Evolutionary conservation across 345 rosid genomes (phyloP), one percentile per base, ranked within the genome.

Genomic region (Combretum micranthum): DNA sequence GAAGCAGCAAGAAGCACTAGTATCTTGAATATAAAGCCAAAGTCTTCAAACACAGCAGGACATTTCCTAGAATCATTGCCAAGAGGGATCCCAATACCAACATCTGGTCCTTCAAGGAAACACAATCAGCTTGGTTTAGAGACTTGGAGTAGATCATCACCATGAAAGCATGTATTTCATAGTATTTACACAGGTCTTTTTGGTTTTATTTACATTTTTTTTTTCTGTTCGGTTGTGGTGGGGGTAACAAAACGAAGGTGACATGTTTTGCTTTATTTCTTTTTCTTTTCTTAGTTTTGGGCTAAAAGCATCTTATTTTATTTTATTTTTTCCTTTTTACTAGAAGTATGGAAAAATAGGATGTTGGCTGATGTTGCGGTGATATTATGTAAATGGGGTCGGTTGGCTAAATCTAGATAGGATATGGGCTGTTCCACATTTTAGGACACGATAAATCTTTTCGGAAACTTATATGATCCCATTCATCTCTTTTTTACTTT

Each of bases 31-130:
- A 19, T 37, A 42, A 46, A 55, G 43, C 59, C 59, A 13, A 23
- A 47, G 52, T 52, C 44, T 25, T 42, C 44, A 6, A 32, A 47
- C 58, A 18, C 21, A 4, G 83, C 21, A 4, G 83, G 80, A 22
- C 92, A 88, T 62, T 86, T 85, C 83, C 55, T 75, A 53, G 87
- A 86, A 51, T 84, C 72, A 79, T 74, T 91, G 65, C 98, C 96
- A 16, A 86, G 79, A 63, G 87, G 80, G 65, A 73, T 88, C 1
- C 98, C 96, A 0, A 72, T 91, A 50, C 98, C 98, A 45, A 71
- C 82, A 59, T 91, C 98, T 44, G 98, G 84, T 58, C 98, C 98
- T 59, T 91, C 98, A 55, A 73, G 95, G 72, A 85, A 83, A 65
- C 96, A 88, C 77, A 91, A 91, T 60, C 90, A 68, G 60, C 79